phyloP scores from a whole-genome alignment of 306 rosid genomes.

The Datisca glomerata region DNA sequence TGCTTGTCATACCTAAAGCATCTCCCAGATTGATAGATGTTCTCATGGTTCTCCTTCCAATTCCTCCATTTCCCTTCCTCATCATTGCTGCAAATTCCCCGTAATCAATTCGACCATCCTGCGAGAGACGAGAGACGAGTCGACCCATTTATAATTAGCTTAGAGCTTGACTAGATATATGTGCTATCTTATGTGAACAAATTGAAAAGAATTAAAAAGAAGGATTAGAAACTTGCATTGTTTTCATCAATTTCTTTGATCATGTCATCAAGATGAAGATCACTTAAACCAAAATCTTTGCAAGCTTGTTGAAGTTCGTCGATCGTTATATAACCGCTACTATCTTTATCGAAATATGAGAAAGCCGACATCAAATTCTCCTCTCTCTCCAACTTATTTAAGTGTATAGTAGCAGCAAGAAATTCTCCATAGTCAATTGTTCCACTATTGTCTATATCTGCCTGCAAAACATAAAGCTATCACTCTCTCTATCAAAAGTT shows the following conservation, averaged over 20 bases:
- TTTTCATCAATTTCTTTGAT: conserved; percentile 36
- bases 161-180: too few relatives aligned
- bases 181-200: too few relatives aligned
- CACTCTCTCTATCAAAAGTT: background rate
- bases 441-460: conserved; percentile 36
- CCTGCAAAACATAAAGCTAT: conserved; percentile 14
- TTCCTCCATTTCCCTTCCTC: conserved; percentile 40
- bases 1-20: conserved; percentile 20
- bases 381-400: conserved; percentile 40
- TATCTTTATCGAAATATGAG: conserved; percentile 38
- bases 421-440: conserved; percentile 39
- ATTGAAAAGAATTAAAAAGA: background rate
- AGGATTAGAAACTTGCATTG: conserved; percentile 13
- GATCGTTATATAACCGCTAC: conserved; percentile 37
- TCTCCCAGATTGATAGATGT: conserved; percentile 28
- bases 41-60: conserved; percentile 37
- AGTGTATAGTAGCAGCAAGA: conserved; percentile 40
- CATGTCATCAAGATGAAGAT: conserved; percentile 37
- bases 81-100: conserved; percentile 41
- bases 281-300: conserved; percentile 34
- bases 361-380: conserved; percentile 34
- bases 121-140: background rate
- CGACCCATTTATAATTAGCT: background rate
- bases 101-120: conserved; percentile 40
- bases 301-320: conserved; percentile 39